These are phyloP conservation scores for Suhomyces pyralidae DNA, from an alignment of 805 yeast species.

Conservation along the genomic window DNA sequence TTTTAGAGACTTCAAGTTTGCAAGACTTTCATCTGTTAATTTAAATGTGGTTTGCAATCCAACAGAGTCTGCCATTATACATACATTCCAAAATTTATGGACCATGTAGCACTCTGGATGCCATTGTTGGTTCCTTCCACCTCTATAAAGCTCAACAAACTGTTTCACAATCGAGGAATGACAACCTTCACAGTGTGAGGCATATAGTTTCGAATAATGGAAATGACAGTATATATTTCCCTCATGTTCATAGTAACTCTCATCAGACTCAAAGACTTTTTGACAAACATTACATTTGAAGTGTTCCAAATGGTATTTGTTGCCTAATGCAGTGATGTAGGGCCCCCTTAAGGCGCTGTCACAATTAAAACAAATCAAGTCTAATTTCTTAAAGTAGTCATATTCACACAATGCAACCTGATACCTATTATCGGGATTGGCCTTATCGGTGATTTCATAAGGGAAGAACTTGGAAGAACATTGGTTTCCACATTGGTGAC, in stretches of 20 bases:
- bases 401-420: constrained; percentile 76
- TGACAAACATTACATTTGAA: constrained; percentile 88
- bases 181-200: constrained; percentile 93
- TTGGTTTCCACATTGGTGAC: constrained; percentile 77
- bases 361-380: constrained; percentile 84
- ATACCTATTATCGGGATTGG: constrained; percentile 11
- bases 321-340: constrained; percentile 89
- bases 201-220: constrained; percentile 83
- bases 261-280: constrained; percentile 83
- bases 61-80: constrained; percentile 59
- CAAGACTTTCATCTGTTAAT: constrained; percentile 8
- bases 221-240: constrained; percentile 83
- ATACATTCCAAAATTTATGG: constrained; percentile 93
- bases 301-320: constrained; percentile 91
- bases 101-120: constrained; percentile 99
- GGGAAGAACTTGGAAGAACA: constrained; percentile 91
- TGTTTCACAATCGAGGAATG: constrained; percentile 87
- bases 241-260: constrained; percentile 86
- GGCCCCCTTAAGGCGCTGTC: constrained; percentile 85
- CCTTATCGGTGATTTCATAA: constrained; percentile 49
- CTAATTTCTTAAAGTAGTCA: constrained; percentile 83
- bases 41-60: constrained; percentile 35
- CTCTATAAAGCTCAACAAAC: constrained; percentile 86
- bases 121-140: constrained; percentile 94
- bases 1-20: constrained; percentile 10